Evolutionary conservation across 352 stramenopile species (phyloP).

Genomic region (Saprolegnia parasitica): DNA sequence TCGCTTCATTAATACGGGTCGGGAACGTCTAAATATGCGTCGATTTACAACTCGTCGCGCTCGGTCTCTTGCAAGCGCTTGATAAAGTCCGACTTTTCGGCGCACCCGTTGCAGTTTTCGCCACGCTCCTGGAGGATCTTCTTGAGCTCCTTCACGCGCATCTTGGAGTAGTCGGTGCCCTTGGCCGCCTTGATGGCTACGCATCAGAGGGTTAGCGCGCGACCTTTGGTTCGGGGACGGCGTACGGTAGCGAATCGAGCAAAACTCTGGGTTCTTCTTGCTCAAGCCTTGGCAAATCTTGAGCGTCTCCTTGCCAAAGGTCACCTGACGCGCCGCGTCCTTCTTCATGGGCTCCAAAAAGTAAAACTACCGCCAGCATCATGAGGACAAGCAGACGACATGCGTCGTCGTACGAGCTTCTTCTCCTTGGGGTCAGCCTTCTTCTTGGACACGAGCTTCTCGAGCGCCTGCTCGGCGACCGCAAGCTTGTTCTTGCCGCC

Average conservation of each 20-base stretch:
- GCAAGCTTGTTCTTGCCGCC: constrained; percentile 76
- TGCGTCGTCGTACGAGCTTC: constrained; percentile 68
- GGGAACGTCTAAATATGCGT: constrained; percentile 11
- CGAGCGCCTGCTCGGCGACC: constrained; percentile 73
- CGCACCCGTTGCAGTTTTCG: constrained; percentile 89
- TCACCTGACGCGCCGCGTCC: constrained; percentile 88
- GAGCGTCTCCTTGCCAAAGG: constrained; percentile 88
- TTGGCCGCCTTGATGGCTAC: constrained; percentile 91
- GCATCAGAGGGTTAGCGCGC: not conserved
- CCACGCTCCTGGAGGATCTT: constrained; percentile 91
- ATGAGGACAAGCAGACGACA: constrained; percentile 29
- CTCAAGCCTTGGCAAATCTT: constrained; percentile 93
- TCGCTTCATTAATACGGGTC: not conserved
- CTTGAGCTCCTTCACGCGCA: constrained; percentile 94
- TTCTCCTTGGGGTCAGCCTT: constrained; percentile 85
- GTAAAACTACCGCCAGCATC: constrained; percentile 79
- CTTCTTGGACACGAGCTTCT: constrained; percentile 77
- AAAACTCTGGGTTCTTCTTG: constrained; percentile 94
- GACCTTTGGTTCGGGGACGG: constrained; percentile 26
- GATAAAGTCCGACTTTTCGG: constrained; percentile 95
- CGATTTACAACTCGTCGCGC: constrained; percentile 72
- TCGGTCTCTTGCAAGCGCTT: constrained; percentile 91
- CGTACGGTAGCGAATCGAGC: constrained; percentile 91
- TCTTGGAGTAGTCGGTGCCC: constrained; percentile 92
- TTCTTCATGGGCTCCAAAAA: constrained; percentile 93